These are phyloP conservation scores for Pythium graminicola DNA, from an alignment of 352 stramenopile species.

Conservation along the genomic window DNA sequence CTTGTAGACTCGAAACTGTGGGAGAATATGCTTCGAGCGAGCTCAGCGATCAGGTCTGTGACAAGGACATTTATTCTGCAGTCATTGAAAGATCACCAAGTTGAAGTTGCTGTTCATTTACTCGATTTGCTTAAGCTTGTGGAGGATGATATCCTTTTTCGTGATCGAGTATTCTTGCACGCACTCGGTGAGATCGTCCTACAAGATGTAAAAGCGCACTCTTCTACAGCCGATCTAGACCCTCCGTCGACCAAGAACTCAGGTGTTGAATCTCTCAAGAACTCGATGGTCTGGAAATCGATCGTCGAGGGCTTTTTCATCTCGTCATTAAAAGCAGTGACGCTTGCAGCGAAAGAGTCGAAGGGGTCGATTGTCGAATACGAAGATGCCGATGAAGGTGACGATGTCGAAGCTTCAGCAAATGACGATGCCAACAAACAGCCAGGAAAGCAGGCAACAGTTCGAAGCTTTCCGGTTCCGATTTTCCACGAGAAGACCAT, in stretches of 20 bases:
- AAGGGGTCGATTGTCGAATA: slow-evolving; percentile 31
- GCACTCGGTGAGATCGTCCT: slow-evolving; percentile 54
- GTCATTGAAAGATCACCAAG: slow-evolving; percentile 54
- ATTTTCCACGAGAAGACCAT: slow-evolving; percentile 60
- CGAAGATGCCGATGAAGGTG: slow-evolving; percentile 25
- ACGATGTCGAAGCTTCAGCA: slow-evolving; percentile 20
- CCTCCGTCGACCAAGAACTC: slow-evolving; percentile 13
- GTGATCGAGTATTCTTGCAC: slow-evolving; percentile 70
- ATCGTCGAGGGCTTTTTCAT: slow-evolving; percentile 67
- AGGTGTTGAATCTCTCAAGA: slow-evolving; percentile 34
- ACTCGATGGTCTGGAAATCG: slow-evolving; percentile 45
- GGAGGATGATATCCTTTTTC: slow-evolving; percentile 59
- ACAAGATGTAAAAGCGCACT: slow-evolving; percentile 28
- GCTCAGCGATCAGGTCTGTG: slow-evolving; percentile 62
- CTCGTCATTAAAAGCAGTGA: slow-evolving; percentile 30
- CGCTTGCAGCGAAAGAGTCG: slow-evolving; percentile 19
- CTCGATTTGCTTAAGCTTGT: slow-evolving; percentile 51
- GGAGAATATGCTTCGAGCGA: slow-evolving; percentile 65
- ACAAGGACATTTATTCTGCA: slow-evolving; percentile 63
- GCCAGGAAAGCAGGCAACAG: slow-evolving; percentile 19
- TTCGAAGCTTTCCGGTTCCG: slow-evolving; percentile 44
- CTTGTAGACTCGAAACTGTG: slow-evolving; percentile 42
- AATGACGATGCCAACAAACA: not conserved
- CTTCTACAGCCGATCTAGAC: slow-evolving; percentile 25
- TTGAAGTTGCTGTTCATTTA: slow-evolving; percentile 42